Percentiles rank a stretch among this genome's conserved stretches.
phyloP scores from a whole-genome alignment of 2,329 filamentous ascomycete species.

The Fusarium succisae region DNA sequence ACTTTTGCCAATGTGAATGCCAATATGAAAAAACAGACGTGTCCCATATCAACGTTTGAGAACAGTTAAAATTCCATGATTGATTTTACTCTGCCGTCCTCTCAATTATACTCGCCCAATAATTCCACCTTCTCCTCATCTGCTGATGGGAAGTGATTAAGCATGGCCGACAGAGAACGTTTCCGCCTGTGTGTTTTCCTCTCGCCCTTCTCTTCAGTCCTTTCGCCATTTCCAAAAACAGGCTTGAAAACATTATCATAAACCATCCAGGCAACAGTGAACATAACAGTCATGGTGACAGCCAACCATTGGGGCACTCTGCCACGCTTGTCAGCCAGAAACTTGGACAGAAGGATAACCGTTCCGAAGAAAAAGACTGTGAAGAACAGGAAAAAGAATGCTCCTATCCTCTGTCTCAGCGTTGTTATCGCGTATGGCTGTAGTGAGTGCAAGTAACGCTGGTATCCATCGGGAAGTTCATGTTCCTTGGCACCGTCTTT shows the following conservation, averaged over 20 bases:
- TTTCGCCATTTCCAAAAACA: conserved; percentile 88
- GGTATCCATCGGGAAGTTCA: conserved; percentile 81
- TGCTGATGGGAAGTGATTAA: not conserved
- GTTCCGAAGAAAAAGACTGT: conserved; percentile 67
- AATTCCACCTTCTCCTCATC: conserved; percentile 43
- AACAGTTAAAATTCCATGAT: not conserved
- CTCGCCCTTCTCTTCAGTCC: conserved; percentile 53
- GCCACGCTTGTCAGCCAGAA: conserved; percentile 73
- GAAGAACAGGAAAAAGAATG: conserved; percentile 65
- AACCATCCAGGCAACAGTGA: conserved; percentile 57
- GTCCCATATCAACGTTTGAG: not conserved
- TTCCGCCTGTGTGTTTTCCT: conserved; percentile 1
- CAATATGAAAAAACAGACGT: not conserved
- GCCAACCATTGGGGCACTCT: conserved; percentile 74
- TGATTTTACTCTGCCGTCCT: too few relatives aligned
- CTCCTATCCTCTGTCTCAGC: conserved; percentile 71
- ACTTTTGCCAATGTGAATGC: not conserved
- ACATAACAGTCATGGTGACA: conserved; percentile 59
- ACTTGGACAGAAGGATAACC: conserved; percentile 53
- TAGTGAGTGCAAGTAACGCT: conserved; percentile 74
- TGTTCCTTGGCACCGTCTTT: conserved; percentile 82
- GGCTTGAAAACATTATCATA: conserved; percentile 62
- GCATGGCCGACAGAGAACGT: conserved; percentile 11
- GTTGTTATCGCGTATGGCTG: conserved; percentile 77
- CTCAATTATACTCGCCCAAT: conserved; percentile 18